A percentile compares a stretch with the other conserved stretches of the same genome.
These are phyloP conservation scores for Eucalyptus coolabah DNA, from an alignment of 345 rosid genomes.

Conservation along the genomic window DNA sequence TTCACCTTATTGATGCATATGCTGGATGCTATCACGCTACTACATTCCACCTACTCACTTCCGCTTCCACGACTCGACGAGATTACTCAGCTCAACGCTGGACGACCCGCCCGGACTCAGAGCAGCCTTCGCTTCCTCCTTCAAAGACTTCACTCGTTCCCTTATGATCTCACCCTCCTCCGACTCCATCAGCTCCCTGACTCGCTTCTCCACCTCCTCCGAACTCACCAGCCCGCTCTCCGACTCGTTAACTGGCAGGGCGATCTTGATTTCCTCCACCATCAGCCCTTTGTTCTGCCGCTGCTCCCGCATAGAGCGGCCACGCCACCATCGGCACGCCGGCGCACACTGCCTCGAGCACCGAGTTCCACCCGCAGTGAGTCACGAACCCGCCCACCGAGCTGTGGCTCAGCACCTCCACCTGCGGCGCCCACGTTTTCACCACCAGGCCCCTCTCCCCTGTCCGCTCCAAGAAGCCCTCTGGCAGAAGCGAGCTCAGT, in stretches of 20 bases:
- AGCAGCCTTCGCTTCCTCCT: slow-evolving; percentile 9
- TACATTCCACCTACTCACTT: too few relatives aligned
- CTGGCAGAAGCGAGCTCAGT: slow-evolving; percentile 6
- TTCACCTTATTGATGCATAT: too few relatives aligned
- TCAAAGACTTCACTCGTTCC: neutral
- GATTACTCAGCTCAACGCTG: too few relatives aligned
- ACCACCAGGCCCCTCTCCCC: slow-evolving; percentile 27
- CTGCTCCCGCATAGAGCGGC: slow-evolving; percentile 51
- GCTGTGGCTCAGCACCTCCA: slow-evolving; percentile 27
- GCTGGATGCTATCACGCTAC: too few relatives aligned
- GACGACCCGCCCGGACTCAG: slow-evolving; percentile 34
- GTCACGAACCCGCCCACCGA: slow-evolving; percentile 53
- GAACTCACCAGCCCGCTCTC: slow-evolving; percentile 13
- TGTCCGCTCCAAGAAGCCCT: slow-evolving; percentile 24
- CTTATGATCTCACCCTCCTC: slow-evolving; percentile 2
- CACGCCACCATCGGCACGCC: slow-evolving; percentile 47
- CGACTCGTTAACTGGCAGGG: neutral
- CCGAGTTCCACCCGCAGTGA: slow-evolving; percentile 73
- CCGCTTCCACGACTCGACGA: too few relatives aligned
- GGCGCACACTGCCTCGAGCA: slow-evolving; percentile 36
- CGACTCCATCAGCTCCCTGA: slow-evolving; percentile 18
- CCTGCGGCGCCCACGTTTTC: slow-evolving; percentile 56
- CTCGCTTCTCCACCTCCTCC: slow-evolving; percentile 15
- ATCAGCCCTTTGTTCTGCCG: slow-evolving; percentile 3
- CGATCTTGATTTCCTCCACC: slow-evolving; percentile 23